Percentiles rank a stretch among this genome's conserved stretches.
These are phyloP conservation scores for Wickerhamomyces sp. DNA, from an alignment of 1,139 yeast genomes.

Conservation along the genomic window DNA sequence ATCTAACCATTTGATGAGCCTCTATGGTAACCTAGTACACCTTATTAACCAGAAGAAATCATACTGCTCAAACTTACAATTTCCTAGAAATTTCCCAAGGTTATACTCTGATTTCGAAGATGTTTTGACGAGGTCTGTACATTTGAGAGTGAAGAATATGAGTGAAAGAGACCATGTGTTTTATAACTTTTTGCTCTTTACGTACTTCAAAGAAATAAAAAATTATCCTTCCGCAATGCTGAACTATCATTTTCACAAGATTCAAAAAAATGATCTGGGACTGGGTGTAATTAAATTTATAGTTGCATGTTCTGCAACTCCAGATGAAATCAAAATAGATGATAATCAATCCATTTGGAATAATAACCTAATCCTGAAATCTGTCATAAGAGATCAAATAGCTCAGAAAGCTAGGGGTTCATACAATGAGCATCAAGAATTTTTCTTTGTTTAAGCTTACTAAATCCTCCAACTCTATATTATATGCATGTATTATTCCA, in stretches of 20 bases:
- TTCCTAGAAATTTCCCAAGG: conserved; percentile 22
- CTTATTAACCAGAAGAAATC: conserved; percentile 19
- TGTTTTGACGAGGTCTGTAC: conserved; percentile 7
- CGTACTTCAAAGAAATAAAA: conserved; percentile 16
- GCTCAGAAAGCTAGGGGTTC: conserved; percentile 6
- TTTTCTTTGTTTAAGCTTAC: conserved; percentile 2
- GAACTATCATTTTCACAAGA: conserved; percentile 7
- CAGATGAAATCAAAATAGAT: conserved; percentile 2
- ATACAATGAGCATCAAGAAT: conserved; percentile 2
- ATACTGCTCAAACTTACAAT: conserved; percentile 9
- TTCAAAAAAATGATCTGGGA: conserved; percentile 5
- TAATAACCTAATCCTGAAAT: background rate
- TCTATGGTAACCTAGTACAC: conserved; percentile 16
- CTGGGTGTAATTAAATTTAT: conserved; percentile 8
- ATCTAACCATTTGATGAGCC: conserved; percentile 8
- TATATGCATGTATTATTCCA: too few species aligned
- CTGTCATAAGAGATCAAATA: background rate
- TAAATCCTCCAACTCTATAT: too few species aligned
- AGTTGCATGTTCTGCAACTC: background rate
- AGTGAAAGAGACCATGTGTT: conserved; percentile 12
- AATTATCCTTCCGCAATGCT: conserved; percentile 16
- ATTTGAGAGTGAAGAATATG: background rate
- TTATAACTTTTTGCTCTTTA: conserved; percentile 13
- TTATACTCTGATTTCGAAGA: conserved; percentile 24
- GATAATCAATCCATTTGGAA: background rate